Base-by-base conservation (phyloP, 2,329 filamentous ascomycete genomes). In the Fusarium illudens region DNA sequence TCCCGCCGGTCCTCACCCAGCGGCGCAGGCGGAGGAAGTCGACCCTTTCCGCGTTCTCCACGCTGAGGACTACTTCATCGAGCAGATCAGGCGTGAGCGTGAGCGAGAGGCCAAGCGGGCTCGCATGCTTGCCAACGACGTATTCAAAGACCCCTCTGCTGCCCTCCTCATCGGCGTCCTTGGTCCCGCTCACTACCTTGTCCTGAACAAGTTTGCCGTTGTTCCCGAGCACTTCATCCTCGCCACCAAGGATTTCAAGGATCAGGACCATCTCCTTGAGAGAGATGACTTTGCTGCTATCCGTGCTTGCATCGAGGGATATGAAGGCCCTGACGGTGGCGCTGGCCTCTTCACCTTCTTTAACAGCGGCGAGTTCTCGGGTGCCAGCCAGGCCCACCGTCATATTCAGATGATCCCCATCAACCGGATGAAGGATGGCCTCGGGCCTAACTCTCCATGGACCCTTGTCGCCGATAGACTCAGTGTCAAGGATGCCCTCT, bases 131-230 rank as follows among this genome's bases (percentile, higher is more conserved):
- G 39, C 39, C 5, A 27, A 27, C 15, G 39, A 44, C 2, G 15
- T n/a, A 4, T 93, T 93, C 76, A 87, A 86, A 32, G 82, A 87
- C 62, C 90, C 90, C 0, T 77, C 84, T 0, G 72, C 80, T 3
- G 80, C 83, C 6, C 84, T 90, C 58, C 80, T 90, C 34, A 77
- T 89, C 42, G 76, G 84, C 15, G 76, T 77, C 25, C 73, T 91
- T 8, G 81, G 80, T 2, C 80, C 86, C 0, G 76, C 80, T 9
- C 90, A 93, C 76, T 83, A 84, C 61, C 82, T 93, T 39, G 87
- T 93, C 1, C 81, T 93, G 37, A 93, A 93, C 82, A 93, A 93
- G 77, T 93, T 91, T 71, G 90, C 91, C 50, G 79, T 93, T 50
- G 89, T 92, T 32, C 84, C 86, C 0, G 84, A 89, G 71, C 91